Conservation (phyloP, 2,329 filamentous ascomycete genomes). For the Metarhizium brunneum region DNA sequence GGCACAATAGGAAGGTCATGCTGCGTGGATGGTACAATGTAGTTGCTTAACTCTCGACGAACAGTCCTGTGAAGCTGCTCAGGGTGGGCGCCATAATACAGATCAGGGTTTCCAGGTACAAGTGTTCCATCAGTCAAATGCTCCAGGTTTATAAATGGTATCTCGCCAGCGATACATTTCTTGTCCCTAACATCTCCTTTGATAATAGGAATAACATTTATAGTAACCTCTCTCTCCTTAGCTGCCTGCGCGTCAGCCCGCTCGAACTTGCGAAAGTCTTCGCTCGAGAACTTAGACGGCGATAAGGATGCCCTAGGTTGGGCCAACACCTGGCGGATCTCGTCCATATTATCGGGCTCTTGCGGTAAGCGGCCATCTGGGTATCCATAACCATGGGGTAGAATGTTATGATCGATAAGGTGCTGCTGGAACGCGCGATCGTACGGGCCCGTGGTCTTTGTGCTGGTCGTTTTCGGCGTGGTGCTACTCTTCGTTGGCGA, state of each 20-base stretch:
- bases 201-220: slow-evolving; percentile 23
- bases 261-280: slow-evolving; percentile 20
- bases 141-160: slow-evolving; percentile 25
- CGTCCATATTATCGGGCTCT: slow-evolving; percentile 11
- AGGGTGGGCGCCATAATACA: slow-evolving; percentile 22
- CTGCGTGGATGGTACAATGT: slow-evolving; percentile 23
- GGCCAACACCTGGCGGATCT: slow-evolving; percentile 9
- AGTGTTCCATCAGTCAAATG: slow-evolving; percentile 25
- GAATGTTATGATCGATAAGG: slow-evolving; percentile 10
- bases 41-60: slow-evolving; percentile 5
- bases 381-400: slow-evolving; percentile 9
- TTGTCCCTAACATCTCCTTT: slow-evolving; percentile 14
- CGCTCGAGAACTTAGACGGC: slow-evolving; percentile 22
- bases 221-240: slow-evolving; percentile 24
- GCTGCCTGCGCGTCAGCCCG: slow-evolving; percentile 16
- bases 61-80: slow-evolving; percentile 17
- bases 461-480: slow-evolving; percentile 6
- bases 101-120: slow-evolving; percentile 20
- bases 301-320: slow-evolving; percentile 22
- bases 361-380: slow-evolving; percentile 7
- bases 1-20: slow-evolving; percentile 21
- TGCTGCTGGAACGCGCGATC: slow-evolving; percentile 13
- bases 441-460: slow-evolving; percentile 11
- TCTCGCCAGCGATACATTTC: slow-evolving; percentile 16
- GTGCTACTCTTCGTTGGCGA: slow-evolving; percentile 5